Evolutionary conservation across 163 green algal genomes (phyloP).

Genomic region (Prototheca wickerhamii): DNA sequence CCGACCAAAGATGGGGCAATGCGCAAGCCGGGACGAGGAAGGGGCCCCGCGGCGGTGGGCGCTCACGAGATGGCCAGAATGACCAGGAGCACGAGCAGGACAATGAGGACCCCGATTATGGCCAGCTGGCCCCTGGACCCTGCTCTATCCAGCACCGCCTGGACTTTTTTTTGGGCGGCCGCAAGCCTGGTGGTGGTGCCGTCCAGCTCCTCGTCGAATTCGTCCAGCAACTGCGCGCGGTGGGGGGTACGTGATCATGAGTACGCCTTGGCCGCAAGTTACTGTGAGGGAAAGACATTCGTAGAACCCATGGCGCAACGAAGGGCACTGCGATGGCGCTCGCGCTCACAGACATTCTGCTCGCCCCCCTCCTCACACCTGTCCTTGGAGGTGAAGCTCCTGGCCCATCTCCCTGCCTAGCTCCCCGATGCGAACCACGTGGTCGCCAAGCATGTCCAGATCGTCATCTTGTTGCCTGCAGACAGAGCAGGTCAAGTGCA

Average conservation of each 20-base stretch:
- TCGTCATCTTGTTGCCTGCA: slow-evolving; percentile 47
- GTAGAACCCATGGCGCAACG: too few relatives aligned
- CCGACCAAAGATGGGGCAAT: too few relatives aligned
- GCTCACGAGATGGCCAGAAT: slow-evolving; percentile 20
- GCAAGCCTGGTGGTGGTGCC: slow-evolving; percentile 36
- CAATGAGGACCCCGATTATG: slow-evolving; percentile 46
- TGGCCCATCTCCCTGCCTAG: slow-evolving; percentile 56
- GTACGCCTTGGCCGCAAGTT: background rate
- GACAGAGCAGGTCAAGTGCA: background rate
- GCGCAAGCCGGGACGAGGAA: too few relatives aligned
- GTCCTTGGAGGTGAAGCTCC: slow-evolving; percentile 43
- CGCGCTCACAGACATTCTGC: too few relatives aligned
- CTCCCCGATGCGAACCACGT: slow-evolving; percentile 49
- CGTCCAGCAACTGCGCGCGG: slow-evolving; percentile 42
- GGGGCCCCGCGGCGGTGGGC: too few relatives aligned
- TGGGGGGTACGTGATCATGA: too few relatives aligned
- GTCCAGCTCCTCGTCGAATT: slow-evolving; percentile 57
- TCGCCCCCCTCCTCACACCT: background rate
- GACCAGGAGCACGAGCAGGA: slow-evolving; percentile 36
- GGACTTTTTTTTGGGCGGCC: slow-evolving; percentile 46
- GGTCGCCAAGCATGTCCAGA: slow-evolving; percentile 36
- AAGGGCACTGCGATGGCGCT: too few relatives aligned
- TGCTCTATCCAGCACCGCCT: slow-evolving; percentile 43
- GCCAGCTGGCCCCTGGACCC: slow-evolving; percentile 41
- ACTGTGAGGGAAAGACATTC: background rate